Conservation (phyloP, 805 yeast species). For the Deakozyma indianensis region DNA sequence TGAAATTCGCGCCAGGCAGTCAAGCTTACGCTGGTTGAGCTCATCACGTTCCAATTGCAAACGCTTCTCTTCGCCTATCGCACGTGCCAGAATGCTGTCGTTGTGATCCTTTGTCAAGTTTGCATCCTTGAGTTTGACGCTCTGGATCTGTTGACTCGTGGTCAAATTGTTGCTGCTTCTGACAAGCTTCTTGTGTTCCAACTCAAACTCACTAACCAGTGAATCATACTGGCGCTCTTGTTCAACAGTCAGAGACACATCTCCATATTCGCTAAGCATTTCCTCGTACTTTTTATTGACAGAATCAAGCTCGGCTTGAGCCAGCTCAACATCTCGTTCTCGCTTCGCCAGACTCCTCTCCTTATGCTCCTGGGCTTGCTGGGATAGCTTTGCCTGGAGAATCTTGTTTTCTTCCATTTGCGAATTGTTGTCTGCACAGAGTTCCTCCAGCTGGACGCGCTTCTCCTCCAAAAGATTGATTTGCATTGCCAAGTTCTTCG, state of each 20-base stretch:
- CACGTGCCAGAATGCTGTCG: not conserved
- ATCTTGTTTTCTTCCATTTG: not conserved
- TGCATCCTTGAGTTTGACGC: not conserved
- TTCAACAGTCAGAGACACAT: not conserved
- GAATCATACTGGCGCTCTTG: not conserved
- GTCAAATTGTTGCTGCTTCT: not conserved
- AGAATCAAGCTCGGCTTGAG: not conserved
- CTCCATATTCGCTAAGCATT: not conserved
- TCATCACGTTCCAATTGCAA: not conserved
- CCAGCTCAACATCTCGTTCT: not conserved
- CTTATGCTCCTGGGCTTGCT: not conserved
- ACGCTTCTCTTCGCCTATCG: not conserved
- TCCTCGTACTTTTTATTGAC: not conserved
- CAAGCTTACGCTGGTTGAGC: not conserved
- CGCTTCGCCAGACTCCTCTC: not conserved
- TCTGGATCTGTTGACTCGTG: not conserved
- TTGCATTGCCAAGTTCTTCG: not conserved
- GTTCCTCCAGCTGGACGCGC: not conserved
- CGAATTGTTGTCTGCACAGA: not conserved
- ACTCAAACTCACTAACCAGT: not conserved
- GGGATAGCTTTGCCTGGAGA: not conserved
- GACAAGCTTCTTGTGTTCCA: not conserved
- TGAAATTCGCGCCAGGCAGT: not conserved
- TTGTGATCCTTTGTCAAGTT: not conserved
- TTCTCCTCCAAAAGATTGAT: not conserved